Base-by-base conservation (phyloP, 257 asterid genomes). In the Nicotiana otophora region DNA sequence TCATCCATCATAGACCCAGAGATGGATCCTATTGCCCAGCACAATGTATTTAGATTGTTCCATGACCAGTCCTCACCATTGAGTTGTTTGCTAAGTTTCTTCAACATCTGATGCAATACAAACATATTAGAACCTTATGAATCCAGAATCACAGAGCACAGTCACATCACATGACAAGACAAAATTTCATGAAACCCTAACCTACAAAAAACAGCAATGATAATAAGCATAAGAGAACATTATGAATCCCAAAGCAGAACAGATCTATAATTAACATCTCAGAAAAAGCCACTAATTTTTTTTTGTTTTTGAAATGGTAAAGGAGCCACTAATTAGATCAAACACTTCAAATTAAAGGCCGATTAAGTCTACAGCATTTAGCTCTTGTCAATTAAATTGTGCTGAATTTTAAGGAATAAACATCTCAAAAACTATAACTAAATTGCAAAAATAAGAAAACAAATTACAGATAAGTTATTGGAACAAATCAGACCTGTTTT, bases 11-110 rank as follows among this genome's bases (percentile, higher is more conserved):
- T 96, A 20, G 99, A 96, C 81, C 99, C 99, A 80, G 99, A 96
- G 85, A 96, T 93, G 51, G 99, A 96, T 84, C 99, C 99, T 82
- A 96, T 92, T 63, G 99, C 99, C 99, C 99, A 96, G 81, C 99
- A 94, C 80, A 96, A 84, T 55, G 99, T 96, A 86, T 96, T 96
- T 82, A 96, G 97, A 90, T 94, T 93, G 96, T 96, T 95, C 99
- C 99, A 96, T 63, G 95, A 88, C 98, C 98, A 96, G 81, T 96
- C 98, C 87, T 92, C 98, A 74, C 98, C 98, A 85, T 84, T 89
- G 51, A 94, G 89, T 90, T 94, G 99, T 84, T 93, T 93, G 80
- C 90, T 90, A 84, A 96, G 84, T 86, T 91, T 96, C 86, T 70
- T 92, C 80, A 96, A 88, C 99, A 96, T 96, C 99, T 96, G 95